Evolutionary conservation across 164 flowering plant genomes (phyloP).

Genomic region (Vitis cinerea): DNA sequence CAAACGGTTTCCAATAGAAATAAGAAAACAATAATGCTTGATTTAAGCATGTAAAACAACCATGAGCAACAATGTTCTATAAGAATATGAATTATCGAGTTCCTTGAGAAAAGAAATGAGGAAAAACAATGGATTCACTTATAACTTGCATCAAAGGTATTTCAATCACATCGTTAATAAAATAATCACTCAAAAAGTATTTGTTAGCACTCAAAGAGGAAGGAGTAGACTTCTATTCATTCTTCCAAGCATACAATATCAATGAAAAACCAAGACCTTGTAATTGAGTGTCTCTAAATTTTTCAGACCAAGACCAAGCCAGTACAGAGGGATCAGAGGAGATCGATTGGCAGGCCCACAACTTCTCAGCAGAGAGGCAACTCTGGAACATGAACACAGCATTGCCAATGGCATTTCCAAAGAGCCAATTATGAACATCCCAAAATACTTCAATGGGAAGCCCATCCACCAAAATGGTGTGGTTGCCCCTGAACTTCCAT

Average conservation of each 20-base stretch:
- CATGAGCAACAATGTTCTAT: neutral
- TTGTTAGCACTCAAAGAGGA: neutral
- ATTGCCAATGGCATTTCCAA: conserved; percentile 34
- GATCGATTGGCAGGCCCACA: conserved; percentile 24
- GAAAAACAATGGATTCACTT: conserved; percentile 7
- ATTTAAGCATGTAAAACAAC: neutral
- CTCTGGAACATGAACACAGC: conserved; percentile 59
- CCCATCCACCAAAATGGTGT: conserved; percentile 46
- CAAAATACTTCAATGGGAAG: conserved; percentile 48
- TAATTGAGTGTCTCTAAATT: conserved; percentile 17
- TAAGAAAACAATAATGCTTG: neutral
- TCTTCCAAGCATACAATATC: conserved; percentile 49
- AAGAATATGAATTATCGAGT: neutral
- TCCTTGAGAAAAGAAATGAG: neutral
- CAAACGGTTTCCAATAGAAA: neutral
- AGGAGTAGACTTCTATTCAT: conserved; percentile 24
- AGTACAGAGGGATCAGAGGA: conserved; percentile 19
- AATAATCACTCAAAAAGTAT: conserved; percentile 8
- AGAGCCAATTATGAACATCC: conserved; percentile 65
- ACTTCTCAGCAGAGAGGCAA: conserved; percentile 37
- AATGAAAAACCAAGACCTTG: conserved; percentile 39
- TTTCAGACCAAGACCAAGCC: conserved; percentile 31
- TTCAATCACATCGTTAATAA: conserved; percentile 4
- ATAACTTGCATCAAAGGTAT: conserved; percentile 6
- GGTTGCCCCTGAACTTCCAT: conserved; percentile 59